Base-by-base conservation (phyloP, 129 eudicot species). In the Flaveria bidentis region DNA sequence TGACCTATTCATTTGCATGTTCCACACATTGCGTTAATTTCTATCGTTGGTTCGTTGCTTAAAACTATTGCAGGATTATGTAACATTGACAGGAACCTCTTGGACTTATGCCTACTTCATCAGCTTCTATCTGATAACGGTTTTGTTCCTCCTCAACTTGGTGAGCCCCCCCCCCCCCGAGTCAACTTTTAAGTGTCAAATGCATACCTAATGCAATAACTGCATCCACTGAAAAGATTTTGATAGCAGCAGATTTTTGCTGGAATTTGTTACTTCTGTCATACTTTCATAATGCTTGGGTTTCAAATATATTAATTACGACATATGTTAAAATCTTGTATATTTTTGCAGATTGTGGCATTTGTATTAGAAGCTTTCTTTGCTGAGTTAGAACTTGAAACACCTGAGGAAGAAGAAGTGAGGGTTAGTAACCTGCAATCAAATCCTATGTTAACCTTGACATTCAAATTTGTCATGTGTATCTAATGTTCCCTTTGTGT, bases 291-390 rank as follows among this genome's bases (percentile, higher is more conserved):
- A 26, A 26, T 26, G 30, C 30, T 26, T 26, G 36, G 5, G 36
- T 4, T 30, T 30, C 41, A 36, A 36, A 12, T 52, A 64, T 44
- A 44, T 56, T 15, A 9, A 22, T 60, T 70, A 62, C 45, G 16
- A 36, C 41, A 45, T 76, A 18, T 53, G 41, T 52, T 13, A 44
- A 44, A 52, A 63, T 64, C 52, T 25, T 78, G 72, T 68, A 68
- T 60, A 23, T 18, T 76, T 72, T 76, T 67, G 82, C 88, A 92
- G 97, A 86, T 94, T 61, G 88, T 94, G 30, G 97, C 98, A 26
- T 94, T 94, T 86, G 98, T 94, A 63, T 86, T 94, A 93, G 98
- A 94, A 84, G 97, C 97, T 15, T 94, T 94, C 84, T 91, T 91
- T 74, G 96, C 98, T 68, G 98, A 94, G 84, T 70, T 88, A 85